These are phyloP conservation scores for Amborella trichopoda DNA, from an alignment of 164 flowering plant species.

Conservation along the genomic window DNA sequence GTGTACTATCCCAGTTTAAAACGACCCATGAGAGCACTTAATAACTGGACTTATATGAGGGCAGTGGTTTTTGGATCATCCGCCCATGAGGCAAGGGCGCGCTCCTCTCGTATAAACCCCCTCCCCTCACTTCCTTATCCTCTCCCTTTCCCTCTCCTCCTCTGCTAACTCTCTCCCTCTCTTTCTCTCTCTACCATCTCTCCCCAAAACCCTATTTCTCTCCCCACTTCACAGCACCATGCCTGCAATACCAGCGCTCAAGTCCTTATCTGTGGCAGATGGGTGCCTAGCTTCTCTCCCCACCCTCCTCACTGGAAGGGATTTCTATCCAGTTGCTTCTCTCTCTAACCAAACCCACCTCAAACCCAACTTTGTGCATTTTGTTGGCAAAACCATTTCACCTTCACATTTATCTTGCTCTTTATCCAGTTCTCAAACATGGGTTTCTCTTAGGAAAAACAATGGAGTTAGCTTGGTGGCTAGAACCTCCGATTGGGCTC, in stretches of 20 bases:
- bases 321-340: no score
- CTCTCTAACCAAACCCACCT: no score
- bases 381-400: no score
- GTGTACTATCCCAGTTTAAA: no score
- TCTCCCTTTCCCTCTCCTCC: neutral
- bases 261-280: conserved; percentile 35
- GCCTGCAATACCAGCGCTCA: conserved; percentile 24
- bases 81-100: no score
- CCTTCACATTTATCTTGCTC: conserved; percentile 13
- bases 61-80: no score
- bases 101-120: no score
- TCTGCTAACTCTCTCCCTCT: neutral
- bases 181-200: neutral
- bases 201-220: neutral
- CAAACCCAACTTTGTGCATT: no score
- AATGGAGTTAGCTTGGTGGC: conserved; percentile 18
- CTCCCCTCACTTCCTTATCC: neutral
- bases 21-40: no score
- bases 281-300: conserved; percentile 22
- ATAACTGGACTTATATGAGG: no score
- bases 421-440: conserved; percentile 7
- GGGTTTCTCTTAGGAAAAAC: conserved; percentile 9
- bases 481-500: conserved; percentile 52
- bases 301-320: conserved; percentile 20
- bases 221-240: conserved; percentile 8